phyloP scores from a whole-genome alignment of 2,329 filamentous ascomycete genomes.

The Trichoderma atroviride region DNA sequence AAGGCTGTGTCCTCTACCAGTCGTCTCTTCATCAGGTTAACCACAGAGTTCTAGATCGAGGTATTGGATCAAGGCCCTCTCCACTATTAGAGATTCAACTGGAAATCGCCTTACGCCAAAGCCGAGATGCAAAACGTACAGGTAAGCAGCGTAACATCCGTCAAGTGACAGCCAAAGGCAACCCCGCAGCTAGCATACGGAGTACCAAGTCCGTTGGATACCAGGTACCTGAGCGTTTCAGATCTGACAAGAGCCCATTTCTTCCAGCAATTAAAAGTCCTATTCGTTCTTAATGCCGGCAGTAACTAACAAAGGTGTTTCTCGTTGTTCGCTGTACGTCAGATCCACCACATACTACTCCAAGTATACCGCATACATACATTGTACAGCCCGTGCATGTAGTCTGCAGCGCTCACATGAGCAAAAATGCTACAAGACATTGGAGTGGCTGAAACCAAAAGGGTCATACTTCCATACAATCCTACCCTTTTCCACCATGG shows the following conservation, averaged over 20 bases:
- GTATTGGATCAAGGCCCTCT: neutral
- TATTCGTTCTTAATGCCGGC: neutral
- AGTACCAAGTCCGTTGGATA: neutral
- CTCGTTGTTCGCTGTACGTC: neutral
- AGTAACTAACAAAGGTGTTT: neutral
- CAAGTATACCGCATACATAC: neutral
- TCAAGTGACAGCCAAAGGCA: neutral
- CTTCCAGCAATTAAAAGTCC: neutral
- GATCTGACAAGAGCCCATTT: neutral
- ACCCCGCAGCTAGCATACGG: neutral
- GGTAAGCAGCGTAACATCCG: neutral
- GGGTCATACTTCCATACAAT: neutral
- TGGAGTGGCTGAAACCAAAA: slow-evolving; percentile 6
- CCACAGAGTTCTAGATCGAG: neutral
- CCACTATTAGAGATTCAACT: neutral
- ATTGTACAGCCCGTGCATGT: neutral
- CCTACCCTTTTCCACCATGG: too few relatives aligned
- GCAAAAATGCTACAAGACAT: neutral
- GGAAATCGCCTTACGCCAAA: neutral
- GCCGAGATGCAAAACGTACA: neutral
- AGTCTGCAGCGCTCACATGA: slow-evolving; percentile 15
- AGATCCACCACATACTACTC: neutral
- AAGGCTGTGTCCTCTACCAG: neutral
- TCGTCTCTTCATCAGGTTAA: neutral
- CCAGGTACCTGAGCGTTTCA: neutral